A percentile compares a stretch with the other conserved stretches of the same genome.
Evolutionary conservation across 805 yeast genomes (phyloP).

Genomic region (Kodamaea nitidulidarum): DNA sequence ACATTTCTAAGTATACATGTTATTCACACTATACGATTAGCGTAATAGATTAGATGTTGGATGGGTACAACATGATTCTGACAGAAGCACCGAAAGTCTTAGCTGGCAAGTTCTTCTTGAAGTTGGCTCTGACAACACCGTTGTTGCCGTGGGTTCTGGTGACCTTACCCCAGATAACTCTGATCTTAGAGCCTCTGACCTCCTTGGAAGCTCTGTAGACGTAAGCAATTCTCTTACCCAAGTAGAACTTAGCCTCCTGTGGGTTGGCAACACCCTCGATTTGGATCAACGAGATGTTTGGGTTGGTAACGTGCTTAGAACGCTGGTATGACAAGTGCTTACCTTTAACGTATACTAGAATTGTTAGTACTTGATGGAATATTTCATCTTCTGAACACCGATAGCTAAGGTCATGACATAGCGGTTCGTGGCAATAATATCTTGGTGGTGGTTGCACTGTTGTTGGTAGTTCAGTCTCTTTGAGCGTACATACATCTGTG

Average conservation of each 20-base stretch:
- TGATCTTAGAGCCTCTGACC: constrained; percentile 97
- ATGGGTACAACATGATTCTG: constrained; percentile 99
- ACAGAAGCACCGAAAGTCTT: constrained; percentile 99
- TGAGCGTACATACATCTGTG: constrained; percentile 84
- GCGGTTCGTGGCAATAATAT: too few relatives aligned
- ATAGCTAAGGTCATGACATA: too few relatives aligned
- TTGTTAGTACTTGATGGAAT: constrained; percentile 33
- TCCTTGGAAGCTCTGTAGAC: constrained; percentile 99
- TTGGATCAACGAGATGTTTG: constrained; percentile 93
- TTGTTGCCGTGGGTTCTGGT: constrained; percentile 98
- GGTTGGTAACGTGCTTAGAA: constrained; percentile 97
- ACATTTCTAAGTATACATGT: constrained; percentile 11
- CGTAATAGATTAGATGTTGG: constrained; percentile 76
- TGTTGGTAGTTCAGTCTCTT: not conserved
- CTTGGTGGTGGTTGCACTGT: too few relatives aligned
- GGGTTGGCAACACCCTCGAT: constrained; percentile 92
- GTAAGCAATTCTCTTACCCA: constrained; percentile 99
- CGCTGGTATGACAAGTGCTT: constrained; percentile 99
- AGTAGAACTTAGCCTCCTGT: constrained; percentile 97
- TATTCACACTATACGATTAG: constrained; percentile 8
- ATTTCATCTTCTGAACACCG: too few relatives aligned
- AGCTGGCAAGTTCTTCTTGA: constrained; percentile 98
- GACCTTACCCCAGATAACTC: constrained; percentile 99
- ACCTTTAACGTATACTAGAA: constrained; percentile 97
- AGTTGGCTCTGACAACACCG: constrained; percentile 98